Conservation (phyloP, 2,329 filamentous ascomycete species). For the Fusarium liriodendri region DNA sequence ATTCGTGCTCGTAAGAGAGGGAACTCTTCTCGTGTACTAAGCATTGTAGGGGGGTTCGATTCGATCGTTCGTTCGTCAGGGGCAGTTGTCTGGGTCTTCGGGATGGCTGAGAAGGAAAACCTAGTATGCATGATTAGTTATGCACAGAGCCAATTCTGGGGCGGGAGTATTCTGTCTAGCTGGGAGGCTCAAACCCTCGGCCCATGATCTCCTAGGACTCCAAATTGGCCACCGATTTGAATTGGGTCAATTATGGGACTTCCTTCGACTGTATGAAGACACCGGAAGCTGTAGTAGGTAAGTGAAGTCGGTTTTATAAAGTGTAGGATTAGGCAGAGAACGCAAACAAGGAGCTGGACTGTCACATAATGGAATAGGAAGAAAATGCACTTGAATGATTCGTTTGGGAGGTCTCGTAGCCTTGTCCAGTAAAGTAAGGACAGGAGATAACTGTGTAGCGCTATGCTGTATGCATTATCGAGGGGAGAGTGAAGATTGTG, state of each 20-base stretch:
- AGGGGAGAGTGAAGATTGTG: not conserved
- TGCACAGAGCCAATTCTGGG: conserved; percentile 31
- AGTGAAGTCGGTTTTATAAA: not conserved
- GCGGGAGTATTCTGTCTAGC: conserved; percentile 13
- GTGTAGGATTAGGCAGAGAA: not conserved
- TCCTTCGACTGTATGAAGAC: not conserved
- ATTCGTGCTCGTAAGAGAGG: not conserved
- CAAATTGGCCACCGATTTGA: conserved; percentile 22
- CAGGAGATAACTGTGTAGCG: no score
- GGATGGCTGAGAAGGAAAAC: conserved; percentile 3
- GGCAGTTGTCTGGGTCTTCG: conserved; percentile 25
- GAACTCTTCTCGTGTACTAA: conserved; percentile 2
- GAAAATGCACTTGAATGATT: not conserved
- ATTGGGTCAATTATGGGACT: conserved; percentile 17
- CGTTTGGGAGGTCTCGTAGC: not conserved
- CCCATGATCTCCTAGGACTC: not conserved
- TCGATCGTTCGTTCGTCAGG: conserved; percentile 17
- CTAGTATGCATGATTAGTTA: conserved; percentile 32
- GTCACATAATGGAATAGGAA: not conserved
- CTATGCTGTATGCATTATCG: not conserved
- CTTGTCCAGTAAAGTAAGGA: not conserved
- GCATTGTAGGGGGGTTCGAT: conserved; percentile 5
- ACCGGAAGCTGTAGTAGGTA: not conserved
- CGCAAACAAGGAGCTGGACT: not conserved
- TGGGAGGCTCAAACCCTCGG: not conserved